Evolutionary conservation across 495 filamentous ascomycete genomes (phyloP).

Genomic region (Aspergillus ellipticus): DNA sequence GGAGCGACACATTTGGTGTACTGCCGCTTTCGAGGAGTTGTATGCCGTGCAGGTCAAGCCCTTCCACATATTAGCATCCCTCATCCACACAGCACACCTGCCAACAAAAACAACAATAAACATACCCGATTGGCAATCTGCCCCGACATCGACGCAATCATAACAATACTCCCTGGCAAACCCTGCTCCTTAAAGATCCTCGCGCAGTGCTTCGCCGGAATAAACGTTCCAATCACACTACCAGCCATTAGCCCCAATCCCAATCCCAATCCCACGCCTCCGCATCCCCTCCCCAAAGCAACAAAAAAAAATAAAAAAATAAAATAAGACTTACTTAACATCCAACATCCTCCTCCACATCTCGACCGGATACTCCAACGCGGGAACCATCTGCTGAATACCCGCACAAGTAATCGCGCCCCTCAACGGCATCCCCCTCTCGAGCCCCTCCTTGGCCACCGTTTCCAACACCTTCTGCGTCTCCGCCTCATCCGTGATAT

Average conservation of each 20-base stretch:
- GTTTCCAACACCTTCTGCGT: constrained; percentile 23
- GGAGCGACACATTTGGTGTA: constrained; percentile 60
- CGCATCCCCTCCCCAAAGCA: too few species aligned
- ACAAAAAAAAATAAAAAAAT: too few species aligned
- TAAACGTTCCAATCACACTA: constrained; percentile 63
- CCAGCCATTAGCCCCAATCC: too few species aligned
- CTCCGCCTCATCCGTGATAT: constrained; percentile 49
- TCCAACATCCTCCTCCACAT: constrained; percentile 62
- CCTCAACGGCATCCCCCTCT: constrained; percentile 49
- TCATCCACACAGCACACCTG: too few species aligned
- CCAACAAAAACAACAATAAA: too few species aligned
- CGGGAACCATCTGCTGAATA: constrained; percentile 62
- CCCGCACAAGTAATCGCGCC: constrained; percentile 81
- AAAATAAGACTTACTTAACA: constrained; percentile 55
- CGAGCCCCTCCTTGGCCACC: constrained; percentile 48
- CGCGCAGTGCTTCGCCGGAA: constrained; percentile 68
- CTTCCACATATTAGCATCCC: constrained; percentile 23
- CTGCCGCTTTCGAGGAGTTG: constrained; percentile 65
- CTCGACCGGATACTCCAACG: constrained; percentile 61
- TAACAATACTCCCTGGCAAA: constrained; percentile 57
- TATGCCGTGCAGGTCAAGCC: constrained; percentile 61
- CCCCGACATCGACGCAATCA: constrained; percentile 77
- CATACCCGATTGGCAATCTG: constrained; percentile 63
- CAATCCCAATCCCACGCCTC: too few species aligned
- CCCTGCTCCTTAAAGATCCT: constrained; percentile 57